Evolutionary conservation across 805 yeast genomes (phyloP).

Genomic region (Blastobotrys mokoenaii): DNA sequence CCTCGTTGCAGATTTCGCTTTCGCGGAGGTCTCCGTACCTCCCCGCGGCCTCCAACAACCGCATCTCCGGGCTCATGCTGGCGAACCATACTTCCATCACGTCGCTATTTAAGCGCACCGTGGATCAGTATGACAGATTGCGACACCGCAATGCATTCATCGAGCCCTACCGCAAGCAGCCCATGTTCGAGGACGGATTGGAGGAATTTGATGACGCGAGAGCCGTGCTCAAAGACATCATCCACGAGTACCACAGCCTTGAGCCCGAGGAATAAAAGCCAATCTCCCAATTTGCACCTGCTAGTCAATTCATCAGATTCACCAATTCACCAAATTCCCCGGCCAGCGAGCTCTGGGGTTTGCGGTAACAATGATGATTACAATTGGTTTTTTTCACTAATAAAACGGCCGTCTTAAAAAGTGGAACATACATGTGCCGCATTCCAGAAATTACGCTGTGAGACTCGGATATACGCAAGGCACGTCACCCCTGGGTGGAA

Average conservation of each 20-base stretch:
- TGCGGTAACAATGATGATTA: too few species aligned
- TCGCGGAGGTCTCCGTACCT: constrained; percentile 64
- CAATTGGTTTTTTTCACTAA: too few species aligned
- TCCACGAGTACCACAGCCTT: constrained; percentile 62
- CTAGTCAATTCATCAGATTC: too few species aligned
- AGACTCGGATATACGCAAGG: too few species aligned
- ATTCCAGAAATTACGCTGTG: too few species aligned
- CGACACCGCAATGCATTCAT: constrained; percentile 77
- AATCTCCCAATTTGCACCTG: too few species aligned
- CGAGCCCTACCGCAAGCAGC: constrained; percentile 53
- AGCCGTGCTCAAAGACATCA: constrained; percentile 63
- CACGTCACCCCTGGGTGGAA: too few species aligned
- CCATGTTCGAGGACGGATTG: constrained; percentile 33
- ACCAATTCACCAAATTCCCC: too few species aligned
- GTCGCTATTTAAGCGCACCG: constrained; percentile 53
- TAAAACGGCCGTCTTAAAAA: too few species aligned
- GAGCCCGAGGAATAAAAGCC: constrained; percentile 11
- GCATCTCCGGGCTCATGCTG: constrained; percentile 72
- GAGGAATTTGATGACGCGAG: constrained; percentile 75
- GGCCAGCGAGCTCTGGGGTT: too few species aligned
- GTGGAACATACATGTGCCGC: too few species aligned
- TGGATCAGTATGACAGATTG: constrained; percentile 71
- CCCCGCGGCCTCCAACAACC: constrained; percentile 33
- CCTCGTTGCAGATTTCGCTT: constrained; percentile 67
- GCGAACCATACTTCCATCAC: constrained; percentile 75